A percentile compares a stretch with the other conserved stretches of the same genome.
These are phyloP conservation scores for Daldinia eschscholtzii DNA, from an alignment of 2,329 filamentous ascomycete species.

Conservation along the genomic window DNA sequence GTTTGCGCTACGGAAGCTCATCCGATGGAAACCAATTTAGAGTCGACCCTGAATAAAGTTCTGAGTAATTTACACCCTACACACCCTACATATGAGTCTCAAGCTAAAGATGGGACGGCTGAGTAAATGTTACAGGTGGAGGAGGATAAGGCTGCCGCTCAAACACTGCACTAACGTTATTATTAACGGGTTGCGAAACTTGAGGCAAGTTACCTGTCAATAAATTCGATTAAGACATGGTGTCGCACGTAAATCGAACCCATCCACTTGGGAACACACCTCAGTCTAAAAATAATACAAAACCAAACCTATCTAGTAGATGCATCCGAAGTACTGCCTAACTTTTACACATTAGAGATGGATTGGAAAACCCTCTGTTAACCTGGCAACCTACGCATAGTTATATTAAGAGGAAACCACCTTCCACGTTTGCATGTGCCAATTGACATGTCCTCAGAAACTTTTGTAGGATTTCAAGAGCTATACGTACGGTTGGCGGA, in stretches of 20 bases:
- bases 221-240: slow-evolving; percentile 30
- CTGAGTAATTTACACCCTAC: neutral
- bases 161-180: neutral
- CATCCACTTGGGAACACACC: slow-evolving; percentile 3
- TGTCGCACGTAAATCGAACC: neutral
- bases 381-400: neutral
- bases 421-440: neutral
- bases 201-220: slow-evolving; percentile 6
- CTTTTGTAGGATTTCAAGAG: neutral
- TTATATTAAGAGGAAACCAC: neutral
- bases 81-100: neutral
- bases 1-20: slow-evolving; percentile 11
- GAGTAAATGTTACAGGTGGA: neutral
- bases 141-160: neutral
- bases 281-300: slow-evolving; percentile 21
- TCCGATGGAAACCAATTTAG: slow-evolving; percentile 12
- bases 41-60: slow-evolving; percentile 2
- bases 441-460: neutral
- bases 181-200: slow-evolving; percentile 9
- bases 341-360: neutral
- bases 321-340: neutral
- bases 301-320: slow-evolving; percentile 10
- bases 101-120: neutral
- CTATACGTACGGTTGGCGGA: neutral
- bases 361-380: neutral